Base-by-base conservation (phyloP, 768 basidiomycete genomes). In the Leccinum barrowsii region DNA sequence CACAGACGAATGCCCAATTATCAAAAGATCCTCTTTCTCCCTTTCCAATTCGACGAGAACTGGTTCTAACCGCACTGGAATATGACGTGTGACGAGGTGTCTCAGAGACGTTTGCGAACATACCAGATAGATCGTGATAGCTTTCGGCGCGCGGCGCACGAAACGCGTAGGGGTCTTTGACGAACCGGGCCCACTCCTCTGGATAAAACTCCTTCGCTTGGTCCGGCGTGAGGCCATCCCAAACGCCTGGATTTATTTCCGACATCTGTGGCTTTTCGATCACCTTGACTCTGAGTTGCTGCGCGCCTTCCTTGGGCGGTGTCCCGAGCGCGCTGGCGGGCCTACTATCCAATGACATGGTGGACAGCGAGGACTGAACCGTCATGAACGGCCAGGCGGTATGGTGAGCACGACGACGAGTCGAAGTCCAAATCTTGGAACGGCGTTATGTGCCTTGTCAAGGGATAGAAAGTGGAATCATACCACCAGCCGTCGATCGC, bases 161-260 rank as follows among this genome's bases (percentile, higher is more conserved):
- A 73, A 92, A 94, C 12, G 89, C 80, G 68, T 98, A 98, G 2
- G 96, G 96, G 68, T 99, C 96, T 65, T 87, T 88, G 49, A 90
- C 78, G 76, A 96, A 95, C 24, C 93, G 80, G 60, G 22, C 89
- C 92, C 92, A 98, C 70, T 99, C 97, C 55, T 88, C 90, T 0
- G 96, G 92, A 71, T 95, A 98, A 66, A 85, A 86, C 72, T 87
- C 88, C 71, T 86, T 85, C 19, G 93, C 94, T 68, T 96, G 88
- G 62, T 92, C 90, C 1, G 92, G 89, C 2, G 89, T 90, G 40
- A 98, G 80, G 0, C 97, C 97, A 71, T 98, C 97, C 94, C 95
- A 97, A 17, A 98, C 86, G 7, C 89, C 96, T 53, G 95, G 96
- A 67, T 99, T 99, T 68, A 98, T 97, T 77, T 99, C 97, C 53